Evolutionary conservation across 306 rosid genomes (phyloP), one percentile per base, ranked within the genome.

Genomic region (Pyrus betulifolia): DNA sequence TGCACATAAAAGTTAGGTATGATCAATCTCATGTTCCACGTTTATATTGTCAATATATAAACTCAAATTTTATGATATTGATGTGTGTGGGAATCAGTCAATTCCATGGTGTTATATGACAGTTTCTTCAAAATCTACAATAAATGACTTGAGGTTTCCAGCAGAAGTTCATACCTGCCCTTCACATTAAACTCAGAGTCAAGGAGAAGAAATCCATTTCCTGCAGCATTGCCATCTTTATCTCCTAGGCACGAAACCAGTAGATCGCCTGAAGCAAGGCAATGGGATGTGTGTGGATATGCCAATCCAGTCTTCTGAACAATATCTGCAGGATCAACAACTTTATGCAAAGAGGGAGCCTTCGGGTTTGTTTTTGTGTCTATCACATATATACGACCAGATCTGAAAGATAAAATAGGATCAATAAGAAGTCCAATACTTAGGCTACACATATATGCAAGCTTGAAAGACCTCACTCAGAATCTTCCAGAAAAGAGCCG

Each of bases 221-320:
- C 98, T 67, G 33, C 42, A 38, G 98, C 98, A 79, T 90, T 92
- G 74, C 98, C 98, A 11, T 95, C 95, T 84, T 88, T 82, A 74
- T 95, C 96, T 71, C 98, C 98, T 0, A 94, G 88, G 77, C 97
- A 94, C 2, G 98, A 94, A 70, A 94, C 75, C 97, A 94, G 78
- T 44, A 94, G 40, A 31, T 95, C 98, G 44, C 98, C 97, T n/a
- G 98, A 92, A 79, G 97, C 98, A 75, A 95, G 91, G 80, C 98
- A 95, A 80, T 94, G 98, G 52, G 97, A 94, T 21, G 98, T 95
- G 85, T 95, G 98, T 49, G 96, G 97, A 80, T 84, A 95, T 57
- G 97, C 95, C 80, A 95, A 85, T 23, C 98, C 98, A 74, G 98
- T 90, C 90, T 90, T 95, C 73, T 70, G 33, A 13, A 76, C 8